Base-by-base conservation (phyloP, 768 basidiomycete genomes). In the Tricholoma sp. region DNA sequence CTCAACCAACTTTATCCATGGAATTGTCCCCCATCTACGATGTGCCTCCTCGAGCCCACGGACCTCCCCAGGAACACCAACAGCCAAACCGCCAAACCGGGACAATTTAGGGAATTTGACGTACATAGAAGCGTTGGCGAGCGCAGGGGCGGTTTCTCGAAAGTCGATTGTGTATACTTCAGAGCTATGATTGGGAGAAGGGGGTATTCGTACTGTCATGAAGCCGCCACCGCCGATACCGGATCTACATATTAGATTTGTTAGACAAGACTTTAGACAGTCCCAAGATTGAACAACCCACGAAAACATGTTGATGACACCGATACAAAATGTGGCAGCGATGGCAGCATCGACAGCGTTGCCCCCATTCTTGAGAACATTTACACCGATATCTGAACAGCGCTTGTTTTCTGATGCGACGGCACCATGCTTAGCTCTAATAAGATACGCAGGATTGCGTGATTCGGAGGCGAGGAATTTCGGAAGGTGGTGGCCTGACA, bases 61-160 rank as follows among this genome's bases (percentile, higher is more conserved):
- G 47, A 98, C 68, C 72, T 98, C 95, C 8, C 95, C 90, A 1
- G 97, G 97, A 0, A 97, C 87, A 20, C 83, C 95, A n/a, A 96
- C 83, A 6, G 93, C 70, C 53, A 98, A 73, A 3, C 97, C 95
- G 3, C 97, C 96, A 55, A 77, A 83, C 56, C 63, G 75, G 15
- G 92, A 76, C 2, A 76, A 72, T 4, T 68, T 60, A 2, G 89
- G 76, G 42, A 84, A 68, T 11, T 77, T 71, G 33, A 71, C 63
- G 71, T 83, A 98, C 94, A 98, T 98, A 4, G 84, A 84, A 39
- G 75, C 68, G 65, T 87, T 89, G 5, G 93, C 76, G 33, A 82
- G 69, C 0, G 79, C 80, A 0, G 96, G 93, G 1, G 89, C 92
- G 0, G 83, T 86, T 70, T 98, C 96, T 42, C 96, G 83, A 68